These are phyloP conservation scores for Neurospora hispaniola DNA, from an alignment of 495 filamentous ascomycete genomes.

Conservation along the genomic window DNA sequence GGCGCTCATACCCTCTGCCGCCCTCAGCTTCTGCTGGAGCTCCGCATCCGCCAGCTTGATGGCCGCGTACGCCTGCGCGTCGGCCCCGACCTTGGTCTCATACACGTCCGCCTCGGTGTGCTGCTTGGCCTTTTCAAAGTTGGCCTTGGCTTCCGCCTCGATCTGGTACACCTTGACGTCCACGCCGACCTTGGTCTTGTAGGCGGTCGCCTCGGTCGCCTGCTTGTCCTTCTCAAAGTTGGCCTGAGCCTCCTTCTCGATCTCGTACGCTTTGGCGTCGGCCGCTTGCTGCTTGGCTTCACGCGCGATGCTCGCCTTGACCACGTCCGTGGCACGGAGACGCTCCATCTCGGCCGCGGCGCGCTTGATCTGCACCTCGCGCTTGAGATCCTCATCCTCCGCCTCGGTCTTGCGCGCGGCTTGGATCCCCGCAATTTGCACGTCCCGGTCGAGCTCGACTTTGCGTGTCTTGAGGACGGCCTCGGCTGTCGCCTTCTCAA, in stretches of 20 bases:
- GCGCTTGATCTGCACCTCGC: constrained; percentile 60
- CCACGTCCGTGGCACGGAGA: constrained; percentile 63
- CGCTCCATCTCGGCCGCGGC: constrained; percentile 71
- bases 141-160: constrained; percentile 46
- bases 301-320: constrained; percentile 60
- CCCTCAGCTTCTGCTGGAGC: constrained; percentile 50
- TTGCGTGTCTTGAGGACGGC: constrained; percentile 59
- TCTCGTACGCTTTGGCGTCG: constrained; percentile 52
- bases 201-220: constrained; percentile 42
- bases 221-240: constrained; percentile 46
- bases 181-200: constrained; percentile 22
- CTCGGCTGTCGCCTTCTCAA: constrained; percentile 67
- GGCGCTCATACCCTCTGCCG: constrained; percentile 62
- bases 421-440: constrained; percentile 60
- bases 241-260: constrained; percentile 47
- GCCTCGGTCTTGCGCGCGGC: constrained; percentile 60
- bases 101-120: constrained; percentile 36
- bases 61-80: constrained; percentile 29
- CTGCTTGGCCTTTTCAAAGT: constrained; percentile 39
- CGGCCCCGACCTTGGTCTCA: constrained; percentile 29
- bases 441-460: constrained; percentile 56
- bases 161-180: constrained; percentile 53
- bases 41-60: constrained; percentile 53
- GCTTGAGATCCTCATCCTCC: constrained; percentile 65
- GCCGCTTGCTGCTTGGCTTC: constrained; percentile 66